Evolutionary conservation across 1,284 basidiomycete species (phyloP), one percentile per base, ranked within the genome.

Genomic region (Cerioporus squamosus): DNA sequence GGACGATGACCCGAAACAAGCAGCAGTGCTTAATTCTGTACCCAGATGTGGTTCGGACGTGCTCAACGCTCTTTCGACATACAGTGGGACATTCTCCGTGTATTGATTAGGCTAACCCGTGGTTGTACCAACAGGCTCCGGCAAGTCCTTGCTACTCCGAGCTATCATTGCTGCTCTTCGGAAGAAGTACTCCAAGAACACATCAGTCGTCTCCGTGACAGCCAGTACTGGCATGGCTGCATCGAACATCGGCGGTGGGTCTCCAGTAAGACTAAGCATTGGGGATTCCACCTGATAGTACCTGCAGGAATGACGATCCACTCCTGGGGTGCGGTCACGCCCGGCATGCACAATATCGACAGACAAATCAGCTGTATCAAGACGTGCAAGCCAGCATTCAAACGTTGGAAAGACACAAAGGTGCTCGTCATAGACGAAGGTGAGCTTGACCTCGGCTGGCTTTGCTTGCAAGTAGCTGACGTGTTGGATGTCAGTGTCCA

Each of bases 391-490:
- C 75, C 75, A 6, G 75, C 75, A 0, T 64, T 70, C 42, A 69
- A 72, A 59, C 68, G 75, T 9, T 77, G 75, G 75, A 76, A 70
- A 55, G 62, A 66, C 18, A 76, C 74, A 0, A 85, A 88, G 69
- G 91, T 95, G 1, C 82, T 99, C 33, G 90, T 99, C 67, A 90
- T 99, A 52, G 97, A 99, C 71, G 97, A 99, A 84, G 86, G 95
- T 95, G 62, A 62, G 33, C 10, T 36, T 29, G 26, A 29, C 26
- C 26, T 9, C 26, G 14, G 33, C 29, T 5, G 29, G 5, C 5
- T 29, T 29, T 10, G 29, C 15, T 23, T 7, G 8, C 22, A 22
- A 7, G 14, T 15, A 4, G 9, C 26, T 29, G 26, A 4, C 9
- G 26, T 29, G 26, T 29, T 15, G 15, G 0, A 23, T 18, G 8